Conservation (phyloP, 163 green algal genomes). For the Scenedesmus sp. region DNA sequence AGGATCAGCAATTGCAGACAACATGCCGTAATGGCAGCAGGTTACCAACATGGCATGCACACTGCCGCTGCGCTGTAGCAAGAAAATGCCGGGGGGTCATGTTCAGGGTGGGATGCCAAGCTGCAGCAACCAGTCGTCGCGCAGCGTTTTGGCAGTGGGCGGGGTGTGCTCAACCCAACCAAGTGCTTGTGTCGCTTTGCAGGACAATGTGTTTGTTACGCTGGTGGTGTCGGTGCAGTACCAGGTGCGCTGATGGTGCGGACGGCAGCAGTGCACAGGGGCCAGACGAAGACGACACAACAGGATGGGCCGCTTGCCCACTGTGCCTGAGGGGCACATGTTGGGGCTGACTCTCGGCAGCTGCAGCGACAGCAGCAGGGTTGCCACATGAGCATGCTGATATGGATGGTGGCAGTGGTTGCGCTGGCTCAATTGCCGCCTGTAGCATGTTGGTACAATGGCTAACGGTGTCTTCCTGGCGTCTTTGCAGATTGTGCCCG, state of each 20-base stretch:
- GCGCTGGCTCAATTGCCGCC: not conserved
- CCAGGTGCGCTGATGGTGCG: slow-evolving; percentile 69
- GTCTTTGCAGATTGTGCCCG: slow-evolving; percentile 64
- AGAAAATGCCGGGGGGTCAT: no score
- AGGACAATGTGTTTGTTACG: slow-evolving; percentile 93
- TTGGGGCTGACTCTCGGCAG: not conserved
- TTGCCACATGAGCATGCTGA: not conserved
- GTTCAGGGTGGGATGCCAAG: no score
- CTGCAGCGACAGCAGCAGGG: not conserved
- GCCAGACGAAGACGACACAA: not conserved
- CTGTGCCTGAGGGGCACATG: no score
- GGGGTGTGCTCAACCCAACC: not conserved
- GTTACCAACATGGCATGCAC: no score
- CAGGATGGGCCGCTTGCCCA: not conserved
- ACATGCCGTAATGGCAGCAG: no score
- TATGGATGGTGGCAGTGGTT: not conserved
- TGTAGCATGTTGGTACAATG: not conserved
- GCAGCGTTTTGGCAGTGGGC: no score
- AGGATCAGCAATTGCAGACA: not conserved
- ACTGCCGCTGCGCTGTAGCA: no score
- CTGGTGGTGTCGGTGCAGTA: slow-evolving; percentile 94
- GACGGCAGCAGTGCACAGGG: not conserved
- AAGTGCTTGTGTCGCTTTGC: slow-evolving; percentile 79
- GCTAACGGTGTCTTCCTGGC: not conserved
- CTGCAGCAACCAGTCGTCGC: no score